Base-by-base conservation (phyloP, 2,329 filamentous ascomycete genomes). In the Penicillium sumatraense region DNA sequence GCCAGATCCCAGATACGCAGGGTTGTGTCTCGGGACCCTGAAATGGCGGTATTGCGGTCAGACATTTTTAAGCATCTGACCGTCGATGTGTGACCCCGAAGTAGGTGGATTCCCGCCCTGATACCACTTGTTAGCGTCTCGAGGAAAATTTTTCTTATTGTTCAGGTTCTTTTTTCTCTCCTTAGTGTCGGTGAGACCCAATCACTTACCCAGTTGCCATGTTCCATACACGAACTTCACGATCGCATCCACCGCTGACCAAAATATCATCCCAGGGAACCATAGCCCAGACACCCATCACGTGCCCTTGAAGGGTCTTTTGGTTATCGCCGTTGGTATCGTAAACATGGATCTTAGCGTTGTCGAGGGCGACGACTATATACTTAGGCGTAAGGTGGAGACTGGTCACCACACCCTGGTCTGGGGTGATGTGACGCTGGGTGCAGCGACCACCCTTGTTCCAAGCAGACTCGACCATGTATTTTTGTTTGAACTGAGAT, bases 211-310 rank as follows among this genome's bases (percentile, higher is more conserved):
- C 95, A 58, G 91, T 96, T 48, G 88, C 87, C 80, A 99, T 87
- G 69, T 99, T 90, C 95, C 95, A 99, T 5, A 99, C 95, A 54
- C 95, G 85, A 24, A 99, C 95, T 71, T 99, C 95, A 57, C 95
- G 86, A 77, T 99, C 95, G 72, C 95, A 99, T 5, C 95, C 95
- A 66, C 95, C 95, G 67, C 92, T 97, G 57, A 99, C 95, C 58
- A 99, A 82, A 50, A 91, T 89, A 72, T 99, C 93, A 56, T 91
- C 93, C 90, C 93, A 97, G 6, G 95, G 95, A 21, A 99, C 92
- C 93, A 99, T 98, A 46, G 95, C 95, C 95, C 95, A 99, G 18
- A 99, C 95, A 36, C 95, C 95, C 95, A 99, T 99, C 41, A 98
- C 90, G 77, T 99, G 95, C 10, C 95, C 95, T 69, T 95, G 89